Evolutionary conservation across 148 eudicot species (phyloP), one percentile per base, ranked within the genome.

Genomic region (Polygonum aviculare): DNA sequence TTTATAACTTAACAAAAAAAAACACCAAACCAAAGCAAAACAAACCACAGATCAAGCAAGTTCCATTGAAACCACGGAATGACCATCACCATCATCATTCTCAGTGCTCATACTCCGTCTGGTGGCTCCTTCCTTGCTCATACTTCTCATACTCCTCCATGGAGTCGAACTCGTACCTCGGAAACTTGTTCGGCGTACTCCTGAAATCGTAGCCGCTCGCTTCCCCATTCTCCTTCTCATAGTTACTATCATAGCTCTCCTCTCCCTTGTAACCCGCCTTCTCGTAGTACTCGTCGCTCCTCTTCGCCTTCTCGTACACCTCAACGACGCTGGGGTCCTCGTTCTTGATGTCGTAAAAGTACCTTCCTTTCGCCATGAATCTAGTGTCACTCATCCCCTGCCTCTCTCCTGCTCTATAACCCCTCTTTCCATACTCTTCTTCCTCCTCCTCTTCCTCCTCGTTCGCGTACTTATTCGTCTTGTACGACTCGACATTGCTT

Each of bases 371-470:
- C 48, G 80, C 87, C 77, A 84, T 0, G 33, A 73, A 82, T 33
- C 90, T 84, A 22, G 92, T 84, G 45, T 89, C 92, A 60, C 87
- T 86, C 90, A 86, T 81, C 77, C 69, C 74, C 35, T 77, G 77
- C 36, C 57, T 74, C 67, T 55, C 73, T 12, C 16, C 71, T 40
- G 26, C 19, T 35, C 44, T 8, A 15, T 5, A 41, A 38, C 8
- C 1, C 44, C 5, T n/a, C 14, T 21, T 22, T 40, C 14, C 39
- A 44, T 47, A 26, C 35, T 49, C 5, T 22, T 74, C 57, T 22
- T 73, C 49, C 19, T 73, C 49, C 35, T 73, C 49, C 12, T 73
- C 49, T 8, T 72, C 15, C 31, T 45, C 54, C 26, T 47, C 40
- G 1, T n/a, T 19, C 31, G 12, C 33, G 51, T 72, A 72, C 4